Conservation (phyloP, 78 protist genomes). For the Cavenderia fasciculata region DNA sequence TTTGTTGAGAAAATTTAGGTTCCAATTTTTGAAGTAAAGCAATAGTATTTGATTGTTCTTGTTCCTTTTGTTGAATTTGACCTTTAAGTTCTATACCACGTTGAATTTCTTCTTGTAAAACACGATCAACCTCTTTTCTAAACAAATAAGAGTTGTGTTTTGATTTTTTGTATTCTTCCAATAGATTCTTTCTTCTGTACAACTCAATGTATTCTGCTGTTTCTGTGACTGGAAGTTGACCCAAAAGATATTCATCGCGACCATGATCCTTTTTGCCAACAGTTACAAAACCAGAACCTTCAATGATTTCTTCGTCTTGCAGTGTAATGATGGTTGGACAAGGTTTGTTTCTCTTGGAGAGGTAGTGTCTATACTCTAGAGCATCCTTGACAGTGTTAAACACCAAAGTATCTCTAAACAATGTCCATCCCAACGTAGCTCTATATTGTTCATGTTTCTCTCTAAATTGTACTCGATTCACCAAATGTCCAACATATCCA, state of each 20-base stretch:
- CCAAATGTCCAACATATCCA: constrained; percentile 44
- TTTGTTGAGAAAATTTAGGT: no score
- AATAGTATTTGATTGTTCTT: no score
- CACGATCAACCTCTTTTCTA: constrained; percentile 2
- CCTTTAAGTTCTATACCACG: no score
- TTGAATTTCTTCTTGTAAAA: no score
- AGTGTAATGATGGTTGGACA: constrained; percentile 42
- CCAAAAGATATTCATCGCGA: neutral
- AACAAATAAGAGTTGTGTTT: neutral
- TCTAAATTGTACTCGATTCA: constrained; percentile 41
- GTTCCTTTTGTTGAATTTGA: no score
- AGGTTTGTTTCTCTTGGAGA: neutral
- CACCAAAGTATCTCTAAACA: constrained; percentile 48
- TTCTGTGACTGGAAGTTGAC: constrained; percentile 55
- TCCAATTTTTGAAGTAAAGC: no score
- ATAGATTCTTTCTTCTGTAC: neutral
- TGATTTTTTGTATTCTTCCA: neutral
- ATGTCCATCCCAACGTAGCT: constrained; percentile 32
- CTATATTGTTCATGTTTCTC: constrained; percentile 61
- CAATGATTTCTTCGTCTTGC: constrained; percentile 29
- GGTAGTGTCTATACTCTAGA: neutral
- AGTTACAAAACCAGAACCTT: constrained; percentile 61
- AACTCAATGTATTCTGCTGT: neutral
- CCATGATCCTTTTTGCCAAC: constrained; percentile 21
- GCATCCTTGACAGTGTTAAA: constrained; percentile 41